Base-by-base conservation (phyloP, 352 stramenopile genomes). In the Pythium pyrilobum region DNA sequence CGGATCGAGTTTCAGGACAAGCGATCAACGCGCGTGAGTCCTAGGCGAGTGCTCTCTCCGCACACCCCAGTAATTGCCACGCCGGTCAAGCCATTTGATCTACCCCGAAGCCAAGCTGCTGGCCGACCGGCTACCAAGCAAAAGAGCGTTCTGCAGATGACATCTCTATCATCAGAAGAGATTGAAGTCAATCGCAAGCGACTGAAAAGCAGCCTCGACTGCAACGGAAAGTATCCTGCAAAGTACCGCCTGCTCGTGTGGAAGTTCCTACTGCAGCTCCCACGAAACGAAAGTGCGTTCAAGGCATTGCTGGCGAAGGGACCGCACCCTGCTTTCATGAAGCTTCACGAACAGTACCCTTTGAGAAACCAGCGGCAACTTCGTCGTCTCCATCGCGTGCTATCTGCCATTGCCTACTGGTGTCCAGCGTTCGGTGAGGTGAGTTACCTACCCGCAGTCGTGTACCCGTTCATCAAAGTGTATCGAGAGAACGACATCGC, bases 321-420 rank as follows among this genome's bases (percentile, higher is more conserved):
- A 18, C 72, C 81, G 13, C 84, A 97, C 36, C 74, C 83, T 1
- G 69, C 72, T 12, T 88, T 90, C 54, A 45, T 76, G 23, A 74
- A 65, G 3, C 70, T 96, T 9, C 67, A 81, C 24, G 71, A 87
- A n/a, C 62, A 78, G 15, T 96, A 95, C 46, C 87, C 85, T 9
- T 54, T 97, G 15, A 73, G 86, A 39, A 80, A 94, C 46, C 53
- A 64, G 21, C 82, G 84, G 5, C 62, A 89, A 20, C 85, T 90
- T 52, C 74, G 81, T 1, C 85, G 87, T 20, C 71, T 96, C 1
- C 69, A 90, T 36, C 74, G 85, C 15, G 66, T 96, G 18, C 52
- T 96, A 21, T 95, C 79, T 25, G 85, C 85, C 9, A 75, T 97
- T 33, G 82, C 84, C n/a, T 88, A 85, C 58, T 97, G 89, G 88